A percentile compares a stretch with the other conserved stretches of the same genome.
These are phyloP conservation scores for Notholithocarpus densiflorus DNA, from an alignment of 306 rosid species.

Conservation along the genomic window DNA sequence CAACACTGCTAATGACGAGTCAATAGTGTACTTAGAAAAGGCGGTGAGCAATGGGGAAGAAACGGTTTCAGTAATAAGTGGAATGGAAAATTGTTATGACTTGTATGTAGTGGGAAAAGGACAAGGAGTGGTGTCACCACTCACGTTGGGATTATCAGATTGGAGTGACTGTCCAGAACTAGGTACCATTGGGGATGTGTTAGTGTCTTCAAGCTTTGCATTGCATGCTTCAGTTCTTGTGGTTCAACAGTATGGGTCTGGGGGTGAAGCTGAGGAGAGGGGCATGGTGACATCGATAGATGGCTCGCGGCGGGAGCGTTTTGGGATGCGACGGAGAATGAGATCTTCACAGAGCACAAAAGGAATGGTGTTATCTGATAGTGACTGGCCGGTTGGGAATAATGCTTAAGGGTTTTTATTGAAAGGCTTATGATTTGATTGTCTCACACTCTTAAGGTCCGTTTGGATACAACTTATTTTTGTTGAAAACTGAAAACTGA, in stretches of 20 bases:
- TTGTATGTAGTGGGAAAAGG: conserved; percentile 56
- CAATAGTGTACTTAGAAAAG: conserved; percentile 26
- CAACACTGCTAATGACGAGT: conserved; percentile 14
- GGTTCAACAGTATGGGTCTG: conserved; percentile 47
- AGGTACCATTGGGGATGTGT: conserved; percentile 47
- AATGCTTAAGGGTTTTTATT: no score
- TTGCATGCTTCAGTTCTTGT: conserved; percentile 41
- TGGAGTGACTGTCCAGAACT: conserved; percentile 57
- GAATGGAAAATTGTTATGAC: conserved; percentile 29
- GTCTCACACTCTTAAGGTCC: no score
- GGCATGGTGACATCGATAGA: not conserved
- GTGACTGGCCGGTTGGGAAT: not conserved
- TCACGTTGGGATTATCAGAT: conserved; percentile 19
- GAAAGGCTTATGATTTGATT: no score
- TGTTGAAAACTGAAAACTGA: no score
- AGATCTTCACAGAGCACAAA: not conserved
- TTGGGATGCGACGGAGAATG: not conserved
- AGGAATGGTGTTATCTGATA: not conserved
- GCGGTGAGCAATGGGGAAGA: conserved; percentile 31
- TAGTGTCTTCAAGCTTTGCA: conserved; percentile 37
- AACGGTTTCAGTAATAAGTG: conserved; percentile 18
- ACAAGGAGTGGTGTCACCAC: conserved; percentile 5
- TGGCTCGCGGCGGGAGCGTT: not conserved
- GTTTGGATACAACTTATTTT: no score
- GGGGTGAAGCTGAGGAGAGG: conserved; percentile 8